Evolutionary conservation across 108 stramenopile genomes (phyloP), one percentile per base, ranked within the genome.

Genomic region (Parietichytrium sp.): DNA sequence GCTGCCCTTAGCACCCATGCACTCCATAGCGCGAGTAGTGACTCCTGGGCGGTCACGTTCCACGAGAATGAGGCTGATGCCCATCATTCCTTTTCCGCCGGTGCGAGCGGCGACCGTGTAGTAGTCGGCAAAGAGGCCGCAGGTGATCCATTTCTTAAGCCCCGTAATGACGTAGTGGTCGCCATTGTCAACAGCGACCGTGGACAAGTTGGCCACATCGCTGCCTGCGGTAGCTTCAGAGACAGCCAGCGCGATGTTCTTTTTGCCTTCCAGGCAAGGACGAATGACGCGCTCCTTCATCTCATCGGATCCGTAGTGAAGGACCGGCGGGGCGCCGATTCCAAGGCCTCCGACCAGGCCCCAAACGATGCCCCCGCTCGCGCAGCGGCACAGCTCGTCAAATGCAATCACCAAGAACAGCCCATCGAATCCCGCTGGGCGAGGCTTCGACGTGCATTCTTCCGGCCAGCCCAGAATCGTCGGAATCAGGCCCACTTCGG

Each of bases 301-400:
- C 61, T 72, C 61, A 42, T 72, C 61, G 38, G 61, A 72, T 16
- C 38, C 61, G 61, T 72, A 72, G 61, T 72, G 61, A 7, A 72
- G 38, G 16, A 72, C 23, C 10, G 61, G 61, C 38, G 61, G 61
- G 6, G 45, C 38, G 1, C 61, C 61, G 2, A 72, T 72, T 6
- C 61, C 61, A 10, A 42, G 38, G 10, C 38, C 61, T 6, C 61
- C 61, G 42, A 72, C 42, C 38, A 72, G 61, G 3, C 61, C 61
- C 61, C 61, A 72, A 6, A 72, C 61, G 38, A 72, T 42, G 42
- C 61, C 61, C 6, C 61, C 61, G 20, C 61, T 72, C 15, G 61
- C 61, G 61, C 61, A 72, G 38, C 61, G 61, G 61, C 61, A 72
- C 23, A 72, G 61, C 42, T 72, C 61, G 42, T 72, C 61, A 33